Evolutionary conservation across 257 asterid species (phyloP).

Genomic region (Salvia rosmarinus): DNA sequence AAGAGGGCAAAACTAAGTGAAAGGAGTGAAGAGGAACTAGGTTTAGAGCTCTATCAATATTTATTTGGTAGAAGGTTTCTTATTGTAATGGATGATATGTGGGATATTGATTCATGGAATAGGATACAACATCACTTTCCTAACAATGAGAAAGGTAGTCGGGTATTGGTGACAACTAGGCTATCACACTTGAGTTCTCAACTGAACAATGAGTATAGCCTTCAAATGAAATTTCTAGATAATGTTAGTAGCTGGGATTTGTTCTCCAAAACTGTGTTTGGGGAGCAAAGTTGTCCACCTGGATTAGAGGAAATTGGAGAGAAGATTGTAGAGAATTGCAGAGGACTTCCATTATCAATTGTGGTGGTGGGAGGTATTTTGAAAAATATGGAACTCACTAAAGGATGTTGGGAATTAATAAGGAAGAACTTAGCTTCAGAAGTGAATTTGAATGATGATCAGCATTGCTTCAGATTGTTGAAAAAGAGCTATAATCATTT

Average conservation of each 20-base stretch:
- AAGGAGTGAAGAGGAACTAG: background rate
- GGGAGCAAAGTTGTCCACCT: background rate
- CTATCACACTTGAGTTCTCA: background rate
- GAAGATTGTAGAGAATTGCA: too few species aligned
- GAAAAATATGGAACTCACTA: too few species aligned
- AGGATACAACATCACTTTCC: background rate
- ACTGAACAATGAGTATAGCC: background rate
- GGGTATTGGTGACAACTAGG: slow-evolving; percentile 23
- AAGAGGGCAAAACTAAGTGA: background rate
- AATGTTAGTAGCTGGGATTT: background rate
- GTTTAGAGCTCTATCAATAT: background rate
- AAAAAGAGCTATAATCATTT: slow-evolving; percentile 1
- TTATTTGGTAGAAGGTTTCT: slow-evolving; percentile 3
- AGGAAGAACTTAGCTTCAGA: background rate
- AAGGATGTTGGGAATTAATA: background rate
- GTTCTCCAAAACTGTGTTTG: slow-evolving; percentile 5
- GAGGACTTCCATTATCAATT: background rate
- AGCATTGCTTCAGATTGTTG: background rate
- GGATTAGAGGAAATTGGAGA: too few species aligned
- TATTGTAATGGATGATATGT: slow-evolving; percentile 12
- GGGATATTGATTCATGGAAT: slow-evolving; percentile 11
- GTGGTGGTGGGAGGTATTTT: background rate
- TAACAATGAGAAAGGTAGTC: background rate
- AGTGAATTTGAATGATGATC: slow-evolving; percentile 1
- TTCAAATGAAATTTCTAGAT: background rate